Conservation (phyloP, 352 stramenopile genomes). For the Plasmopara muralis region DNA sequence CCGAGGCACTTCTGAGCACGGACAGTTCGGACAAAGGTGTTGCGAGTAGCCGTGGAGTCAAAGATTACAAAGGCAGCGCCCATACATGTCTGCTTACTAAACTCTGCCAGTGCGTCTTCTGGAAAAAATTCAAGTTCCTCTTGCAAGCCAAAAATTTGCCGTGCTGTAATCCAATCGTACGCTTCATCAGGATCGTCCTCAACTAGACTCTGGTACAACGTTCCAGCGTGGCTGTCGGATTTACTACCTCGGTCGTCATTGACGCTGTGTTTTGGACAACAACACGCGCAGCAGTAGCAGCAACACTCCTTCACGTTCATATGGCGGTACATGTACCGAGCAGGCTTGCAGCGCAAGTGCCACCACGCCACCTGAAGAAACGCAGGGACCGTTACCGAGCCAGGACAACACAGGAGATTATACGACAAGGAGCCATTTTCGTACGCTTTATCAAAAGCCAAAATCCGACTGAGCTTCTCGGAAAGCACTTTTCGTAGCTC, state of each 20-base stretch:
- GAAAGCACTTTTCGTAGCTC: conserved; percentile 37
- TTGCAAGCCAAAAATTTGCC: conserved; percentile 29
- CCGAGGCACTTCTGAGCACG: conserved; percentile 36
- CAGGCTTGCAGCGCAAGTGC: conserved; percentile 51
- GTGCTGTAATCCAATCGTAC: conserved; percentile 14
- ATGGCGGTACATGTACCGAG: conserved; percentile 44
- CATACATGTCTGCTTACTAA: conserved; percentile 46
- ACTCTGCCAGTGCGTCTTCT: conserved; percentile 55
- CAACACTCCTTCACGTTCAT: conserved; percentile 27
- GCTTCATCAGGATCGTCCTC: conserved; percentile 19
- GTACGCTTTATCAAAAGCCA: conserved; percentile 44
- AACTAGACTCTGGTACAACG: conserved; percentile 24
- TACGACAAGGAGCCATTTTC: conserved; percentile 52
- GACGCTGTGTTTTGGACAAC: conserved; percentile 30
- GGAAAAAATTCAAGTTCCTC: conserved; percentile 73
- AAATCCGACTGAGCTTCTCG: conserved; percentile 48
- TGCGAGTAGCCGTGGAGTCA: conserved; percentile 46
- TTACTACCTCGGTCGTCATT: conserved; percentile 13
- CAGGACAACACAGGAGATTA: conserved; percentile 61
- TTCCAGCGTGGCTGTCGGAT: conserved; percentile 20
- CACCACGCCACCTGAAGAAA: conserved; percentile 33
- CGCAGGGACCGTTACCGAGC: conserved; percentile 44
- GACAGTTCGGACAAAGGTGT: conserved; percentile 51
- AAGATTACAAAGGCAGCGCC: conserved; percentile 74
- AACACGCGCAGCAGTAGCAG: conserved; percentile 37